Percentiles rank a stretch among this genome's conserved stretches.
phyloP scores from a whole-genome alignment of 129 eudicot species.

The Tagetes erecta region DNA sequence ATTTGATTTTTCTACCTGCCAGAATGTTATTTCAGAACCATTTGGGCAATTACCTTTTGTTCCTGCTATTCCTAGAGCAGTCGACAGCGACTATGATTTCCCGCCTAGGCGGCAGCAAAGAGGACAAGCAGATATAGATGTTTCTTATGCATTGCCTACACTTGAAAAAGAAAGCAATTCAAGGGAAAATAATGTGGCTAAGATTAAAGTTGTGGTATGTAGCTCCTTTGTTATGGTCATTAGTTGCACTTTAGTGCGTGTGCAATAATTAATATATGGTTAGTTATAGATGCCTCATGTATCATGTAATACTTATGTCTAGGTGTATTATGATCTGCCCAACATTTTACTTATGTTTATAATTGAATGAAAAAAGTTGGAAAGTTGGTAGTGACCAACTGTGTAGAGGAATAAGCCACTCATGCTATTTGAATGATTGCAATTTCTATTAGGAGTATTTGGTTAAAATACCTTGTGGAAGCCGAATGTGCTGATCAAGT shows the following conservation, averaged over 20 bases:
- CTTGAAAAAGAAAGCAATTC: slow-evolving; percentile 58
- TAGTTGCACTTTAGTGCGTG: background rate
- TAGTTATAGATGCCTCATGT: background rate
- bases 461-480: slow-evolving; percentile 15
- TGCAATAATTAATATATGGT: slow-evolving; percentile 2
- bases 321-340: slow-evolving; percentile 8
- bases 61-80: slow-evolving; percentile 52
- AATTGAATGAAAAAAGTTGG: background rate
- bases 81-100: slow-evolving; percentile 51
- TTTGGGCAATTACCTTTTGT: slow-evolving; percentile 83
- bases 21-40: slow-evolving; percentile 83
- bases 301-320: background rate
- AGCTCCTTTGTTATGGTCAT: slow-evolving; percentile 3
- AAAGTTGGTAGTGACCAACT: too few species aligned
- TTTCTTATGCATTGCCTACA: slow-evolving; percentile 45
- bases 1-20: slow-evolving; percentile 28
- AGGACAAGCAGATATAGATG: slow-evolving; percentile 61
- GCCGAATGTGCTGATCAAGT: background rate
- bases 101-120: slow-evolving; percentile 47
- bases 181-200: slow-evolving; percentile 87
- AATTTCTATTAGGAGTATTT: background rate
- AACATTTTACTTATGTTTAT: slow-evolving; percentile 13
- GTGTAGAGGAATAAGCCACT: too few species aligned
- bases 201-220: slow-evolving; percentile 94
- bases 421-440: too few species aligned